Conservation (phyloP, 208 protist species). For the Trypanosoma avium region DNA sequence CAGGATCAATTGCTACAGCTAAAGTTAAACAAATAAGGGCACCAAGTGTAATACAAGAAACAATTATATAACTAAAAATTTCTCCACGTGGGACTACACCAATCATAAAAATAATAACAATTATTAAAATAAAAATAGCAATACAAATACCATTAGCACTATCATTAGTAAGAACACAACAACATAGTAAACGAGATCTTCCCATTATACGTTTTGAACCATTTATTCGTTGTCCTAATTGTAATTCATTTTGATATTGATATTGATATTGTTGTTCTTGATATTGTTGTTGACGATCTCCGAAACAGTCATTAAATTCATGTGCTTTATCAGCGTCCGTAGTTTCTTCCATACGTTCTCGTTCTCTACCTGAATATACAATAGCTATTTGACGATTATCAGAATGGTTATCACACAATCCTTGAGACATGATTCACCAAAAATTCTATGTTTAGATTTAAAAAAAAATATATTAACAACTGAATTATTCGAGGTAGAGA, state of each 20-base stretch:
- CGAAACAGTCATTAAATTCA: too few species aligned
- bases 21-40: slow-evolving; percentile 53
- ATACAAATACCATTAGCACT: slow-evolving; percentile 41
- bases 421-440: too few species aligned
- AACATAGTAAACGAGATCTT: slow-evolving; percentile 31
- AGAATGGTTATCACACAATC: too few species aligned
- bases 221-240: neutral
- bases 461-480: too few species aligned
- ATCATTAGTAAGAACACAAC: slow-evolving; percentile 47
- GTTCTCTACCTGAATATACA: too few species aligned
- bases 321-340: too few species aligned
- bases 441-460: too few species aligned
- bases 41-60: slow-evolving; percentile 26
- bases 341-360: too few species aligned
- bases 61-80: slow-evolving; percentile 48
- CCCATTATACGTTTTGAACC: slow-evolving; percentile 53
- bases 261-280: neutral
- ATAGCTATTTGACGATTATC: too few species aligned
- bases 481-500: too few species aligned
- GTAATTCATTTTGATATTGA: neutral
- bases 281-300: too few species aligned
- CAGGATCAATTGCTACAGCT: slow-evolving; percentile 66
- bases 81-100: slow-evolving; percentile 53
- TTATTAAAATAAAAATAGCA: slow-evolving; percentile 36
- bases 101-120: slow-evolving; percentile 40